Evolutionary conservation across 192 early-diverging fungal species (phyloP).

Genomic region (Diversispora epigaea): DNA sequence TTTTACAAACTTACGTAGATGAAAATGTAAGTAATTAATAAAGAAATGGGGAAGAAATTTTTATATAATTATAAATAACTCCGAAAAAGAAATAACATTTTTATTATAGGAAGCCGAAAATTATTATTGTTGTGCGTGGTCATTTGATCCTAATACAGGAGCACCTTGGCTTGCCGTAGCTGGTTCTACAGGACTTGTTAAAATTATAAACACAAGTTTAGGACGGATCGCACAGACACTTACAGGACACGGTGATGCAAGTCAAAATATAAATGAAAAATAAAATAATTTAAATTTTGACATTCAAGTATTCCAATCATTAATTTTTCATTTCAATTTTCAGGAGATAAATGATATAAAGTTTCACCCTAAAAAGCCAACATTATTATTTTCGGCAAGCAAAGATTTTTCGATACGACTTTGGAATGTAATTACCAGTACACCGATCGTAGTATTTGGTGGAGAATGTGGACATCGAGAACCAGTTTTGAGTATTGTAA

Average conservation of each 20-base stretch:
- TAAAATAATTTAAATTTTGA: neutral
- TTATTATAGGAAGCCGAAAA: conserved; percentile 11
- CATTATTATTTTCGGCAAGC: conserved; percentile 16
- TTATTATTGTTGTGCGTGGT: conserved; percentile 30
- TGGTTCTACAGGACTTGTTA: conserved; percentile 6
- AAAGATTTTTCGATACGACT: conserved; percentile 31
- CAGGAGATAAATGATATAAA: conserved; percentile 31
- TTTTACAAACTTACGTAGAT: conserved; percentile 26
- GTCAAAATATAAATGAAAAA: neutral
- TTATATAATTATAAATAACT: neutral
- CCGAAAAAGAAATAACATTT: neutral
- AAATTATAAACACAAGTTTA: conserved; percentile 16
- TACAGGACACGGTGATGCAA: conserved; percentile 28
- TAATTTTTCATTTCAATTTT: neutral
- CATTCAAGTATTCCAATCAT: neutral
- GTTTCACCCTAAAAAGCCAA: conserved; percentile 12
- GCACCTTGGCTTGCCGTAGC: conserved; percentile 18
- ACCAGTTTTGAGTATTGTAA: conserved; percentile 27
- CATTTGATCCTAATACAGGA: conserved; percentile 11
- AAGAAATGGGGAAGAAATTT: neutral
- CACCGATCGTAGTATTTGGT: conserved; percentile 5
- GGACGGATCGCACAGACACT: neutral
- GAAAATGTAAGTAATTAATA: conserved; percentile 18
- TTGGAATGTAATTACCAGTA: conserved; percentile 18
- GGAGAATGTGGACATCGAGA: conserved; percentile 30